Percentiles rank a stretch among this genome's conserved stretches.
Evolutionary conservation across 1,284 basidiomycete species (phyloP).

Genomic region (Ganoderma multipileum): DNA sequence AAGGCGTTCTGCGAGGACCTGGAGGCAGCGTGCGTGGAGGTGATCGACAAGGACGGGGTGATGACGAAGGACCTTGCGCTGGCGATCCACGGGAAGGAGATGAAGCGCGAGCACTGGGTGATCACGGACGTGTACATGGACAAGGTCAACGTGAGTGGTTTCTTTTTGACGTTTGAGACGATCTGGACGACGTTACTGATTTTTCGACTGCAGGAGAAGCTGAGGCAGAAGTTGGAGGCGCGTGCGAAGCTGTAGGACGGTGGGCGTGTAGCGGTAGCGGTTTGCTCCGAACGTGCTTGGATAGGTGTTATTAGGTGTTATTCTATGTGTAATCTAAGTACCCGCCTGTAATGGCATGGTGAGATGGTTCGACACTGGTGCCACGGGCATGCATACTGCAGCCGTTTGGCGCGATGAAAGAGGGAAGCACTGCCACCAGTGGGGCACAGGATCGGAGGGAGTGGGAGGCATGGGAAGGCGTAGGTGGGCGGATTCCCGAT

Average conservation of each 20-base stretch:
- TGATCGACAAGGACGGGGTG: slow-evolving; percentile 88
- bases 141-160: slow-evolving; percentile 73
- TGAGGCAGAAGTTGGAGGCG: slow-evolving; percentile 58
- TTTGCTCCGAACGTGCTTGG: background rate
- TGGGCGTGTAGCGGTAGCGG: background rate
- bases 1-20: slow-evolving; percentile 81
- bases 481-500: background rate
- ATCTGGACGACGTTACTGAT: background rate
- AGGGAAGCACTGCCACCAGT: background rate
- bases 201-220: slow-evolving; percentile 51
- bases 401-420: background rate
- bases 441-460: background rate
- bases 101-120: slow-evolving; percentile 95
- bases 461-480: background rate
- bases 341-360: background rate
- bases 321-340: background rate
- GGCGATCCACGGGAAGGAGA: slow-evolving; percentile 91
- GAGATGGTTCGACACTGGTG: background rate
- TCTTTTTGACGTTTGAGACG: background rate
- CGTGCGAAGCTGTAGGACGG: slow-evolving; percentile 21
- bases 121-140: slow-evolving; percentile 92
- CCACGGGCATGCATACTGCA: background rate
- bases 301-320: background rate
- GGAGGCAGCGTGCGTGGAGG: slow-evolving; percentile 90
- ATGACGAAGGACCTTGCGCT: slow-evolving; percentile 99